Evolutionary conservation across 345 rosid genomes (phyloP).

Genomic region (Lepidium aucheri): DNA sequence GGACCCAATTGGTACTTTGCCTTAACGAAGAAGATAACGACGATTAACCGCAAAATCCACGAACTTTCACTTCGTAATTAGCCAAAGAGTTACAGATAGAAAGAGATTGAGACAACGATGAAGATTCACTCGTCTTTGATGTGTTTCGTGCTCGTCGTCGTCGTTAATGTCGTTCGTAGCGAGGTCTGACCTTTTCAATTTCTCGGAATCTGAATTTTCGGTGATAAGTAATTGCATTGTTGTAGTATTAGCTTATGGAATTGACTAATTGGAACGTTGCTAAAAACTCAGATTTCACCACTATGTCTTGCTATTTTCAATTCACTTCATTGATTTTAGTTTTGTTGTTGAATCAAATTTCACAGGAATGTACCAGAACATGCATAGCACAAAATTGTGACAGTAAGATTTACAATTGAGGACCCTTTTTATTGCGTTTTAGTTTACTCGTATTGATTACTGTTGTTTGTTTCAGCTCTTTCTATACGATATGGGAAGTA

Average conservation of each 20-base stretch:
- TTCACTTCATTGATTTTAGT: neutral
- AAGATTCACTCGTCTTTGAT: neutral
- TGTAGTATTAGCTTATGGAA: neutral
- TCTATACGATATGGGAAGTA: conserved; percentile 78
- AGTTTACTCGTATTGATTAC: neutral
- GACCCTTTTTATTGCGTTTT: neutral
- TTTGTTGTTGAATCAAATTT: neutral
- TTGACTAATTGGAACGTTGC: neutral
- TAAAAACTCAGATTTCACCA: neutral
- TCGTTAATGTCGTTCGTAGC: conserved; percentile 29
- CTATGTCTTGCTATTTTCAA: neutral
- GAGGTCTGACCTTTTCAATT: conserved; percentile 7
- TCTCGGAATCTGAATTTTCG: conserved; percentile 2
- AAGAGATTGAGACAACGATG: neutral
- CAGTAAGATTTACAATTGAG: conserved; percentile 35
- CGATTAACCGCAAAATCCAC: neutral
- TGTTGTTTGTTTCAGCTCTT: conserved; percentile 14
- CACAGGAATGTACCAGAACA: conserved; percentile 58
- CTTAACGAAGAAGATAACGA: conserved; percentile 24
- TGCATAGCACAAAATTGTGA: conserved; percentile 72
- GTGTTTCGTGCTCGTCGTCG: conserved; percentile 24
- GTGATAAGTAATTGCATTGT: neutral
- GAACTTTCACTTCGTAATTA: neutral
- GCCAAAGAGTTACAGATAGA: neutral
- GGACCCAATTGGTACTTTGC: neutral